Base-by-base conservation (phyloP, 2,329 filamentous ascomycete genomes). In the Dendrostoma leiphaemia region DNA sequence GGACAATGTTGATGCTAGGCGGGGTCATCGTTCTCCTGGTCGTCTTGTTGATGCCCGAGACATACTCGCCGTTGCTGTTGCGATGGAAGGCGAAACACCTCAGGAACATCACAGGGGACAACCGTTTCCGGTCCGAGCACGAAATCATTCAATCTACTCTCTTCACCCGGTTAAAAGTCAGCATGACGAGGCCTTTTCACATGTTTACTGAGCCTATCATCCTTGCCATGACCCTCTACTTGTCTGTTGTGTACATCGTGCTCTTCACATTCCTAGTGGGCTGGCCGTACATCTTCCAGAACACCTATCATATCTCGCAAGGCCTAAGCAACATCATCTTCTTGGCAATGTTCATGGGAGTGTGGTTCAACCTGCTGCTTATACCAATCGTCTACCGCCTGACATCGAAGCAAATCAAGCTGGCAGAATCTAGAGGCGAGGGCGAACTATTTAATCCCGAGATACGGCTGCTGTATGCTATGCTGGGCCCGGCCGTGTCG, bases 1-100 rank as follows among this genome's bases (percentile, higher is more conserved):
- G 86, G 69, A 75, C 83, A 1, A 75, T 87, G 54, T 69, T 88
- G 29, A 87, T 89, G 48, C 84, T 83, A 75, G 77, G 83, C 0
- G 81, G 75, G 0, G 65, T 78, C 6, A 69, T 86, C 54, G 74
- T 86, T 23, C 65, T 73, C n/a, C 61, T 80, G 34, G 80, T 89
- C 31, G 63, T 82, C 23, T 62, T 84, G 15, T 74, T 85, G 44
- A 83, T 88, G 48, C 86, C 86, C 2, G 86, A 89, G 65, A 89
- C 86, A 0, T 89, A 88, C 59, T 78, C 65, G 2, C 68, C 67
- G 31, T 45, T 85, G 13, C 69, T 89, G 3, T 67, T 89, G 29
- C 77, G 81, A 52, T 74, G 74, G 57, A 88, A 87, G 62, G 86
- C 85, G 2, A 70, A 73, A 26, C 77, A 76, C 59, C 69, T 86